These are phyloP conservation scores for Penicillium flavigenum DNA, from an alignment of 495 filamentous ascomycete species.

Conservation along the genomic window DNA sequence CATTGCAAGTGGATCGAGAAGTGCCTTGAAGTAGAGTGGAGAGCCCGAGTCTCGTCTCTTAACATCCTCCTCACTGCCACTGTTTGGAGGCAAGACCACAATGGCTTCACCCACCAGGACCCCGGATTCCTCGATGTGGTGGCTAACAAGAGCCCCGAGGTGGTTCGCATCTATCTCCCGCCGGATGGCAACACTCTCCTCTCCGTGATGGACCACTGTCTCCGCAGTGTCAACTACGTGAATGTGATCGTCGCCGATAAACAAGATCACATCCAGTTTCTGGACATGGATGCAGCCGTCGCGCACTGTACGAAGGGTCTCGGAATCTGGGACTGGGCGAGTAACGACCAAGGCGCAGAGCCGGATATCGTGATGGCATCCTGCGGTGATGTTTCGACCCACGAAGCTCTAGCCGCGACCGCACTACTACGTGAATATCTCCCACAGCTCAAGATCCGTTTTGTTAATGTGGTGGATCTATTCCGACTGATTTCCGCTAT, in stretches of 20 bases:
- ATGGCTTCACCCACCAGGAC: constrained; percentile 77
- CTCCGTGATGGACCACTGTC: constrained; percentile 65
- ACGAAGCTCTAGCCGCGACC: constrained; percentile 67
- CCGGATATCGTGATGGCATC: constrained; percentile 70
- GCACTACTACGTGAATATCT: constrained; percentile 63
- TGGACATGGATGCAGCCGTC: constrained; percentile 64
- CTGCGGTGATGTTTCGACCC: constrained; percentile 69
- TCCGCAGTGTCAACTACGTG: constrained; percentile 68
- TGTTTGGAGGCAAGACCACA: constrained; percentile 77
- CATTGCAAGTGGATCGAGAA: constrained; percentile 82
- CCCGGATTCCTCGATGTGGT: constrained; percentile 74
- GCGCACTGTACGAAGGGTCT: constrained; percentile 69
- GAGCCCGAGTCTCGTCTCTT: constrained; percentile 62
- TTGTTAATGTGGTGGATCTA: constrained; percentile 72
- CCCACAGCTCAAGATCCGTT: constrained; percentile 66
- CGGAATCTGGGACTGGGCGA: constrained; percentile 59
- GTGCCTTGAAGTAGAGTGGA: constrained; percentile 69
- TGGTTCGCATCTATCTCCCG: constrained; percentile 74
- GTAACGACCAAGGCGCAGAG: constrained; percentile 57
- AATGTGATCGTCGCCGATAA: constrained; percentile 77
- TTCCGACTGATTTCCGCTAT: constrained; percentile 67
- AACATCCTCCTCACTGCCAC: constrained; percentile 74
- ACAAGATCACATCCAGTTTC: constrained; percentile 70
- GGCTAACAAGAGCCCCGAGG: constrained; percentile 71
- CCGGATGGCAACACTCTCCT: constrained; percentile 73